Conservation (phyloP, 768 basidiomycete genomes). For the Mycena amicta region DNA sequence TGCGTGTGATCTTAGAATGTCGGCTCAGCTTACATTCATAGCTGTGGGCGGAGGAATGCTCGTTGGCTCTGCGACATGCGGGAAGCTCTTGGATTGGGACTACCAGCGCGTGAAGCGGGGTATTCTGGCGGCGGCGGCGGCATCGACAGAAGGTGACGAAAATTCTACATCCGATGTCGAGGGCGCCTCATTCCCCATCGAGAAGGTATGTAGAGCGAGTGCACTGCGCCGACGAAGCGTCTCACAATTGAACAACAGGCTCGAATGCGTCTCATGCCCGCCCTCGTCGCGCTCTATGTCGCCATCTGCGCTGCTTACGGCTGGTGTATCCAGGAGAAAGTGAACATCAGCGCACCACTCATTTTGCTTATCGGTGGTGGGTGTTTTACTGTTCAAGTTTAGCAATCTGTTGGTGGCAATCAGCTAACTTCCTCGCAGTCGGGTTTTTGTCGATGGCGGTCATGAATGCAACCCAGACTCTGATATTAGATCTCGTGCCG, state of each 20-base stretch:
- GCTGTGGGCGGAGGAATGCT: slow-evolving; percentile 74
- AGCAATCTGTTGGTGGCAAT: too few relatives aligned
- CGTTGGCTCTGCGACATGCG: slow-evolving; percentile 58
- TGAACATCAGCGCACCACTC: slow-evolving; percentile 55
- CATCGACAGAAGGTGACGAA: slow-evolving; percentile 24
- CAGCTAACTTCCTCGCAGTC: too few relatives aligned
- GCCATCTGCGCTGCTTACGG: slow-evolving; percentile 56
- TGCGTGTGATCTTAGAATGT: slow-evolving; percentile 15
- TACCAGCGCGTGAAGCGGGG: slow-evolving; percentile 47
- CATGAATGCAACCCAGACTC: slow-evolving; percentile 28
- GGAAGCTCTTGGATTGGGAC: slow-evolving; percentile 67
- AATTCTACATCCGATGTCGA: too few relatives aligned
- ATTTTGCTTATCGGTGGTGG: slow-evolving; percentile 40
- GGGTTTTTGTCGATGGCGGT: slow-evolving; percentile 23
- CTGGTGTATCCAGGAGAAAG: slow-evolving; percentile 55
- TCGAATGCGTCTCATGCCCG: slow-evolving; percentile 50
- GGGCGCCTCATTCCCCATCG: slow-evolving; percentile 54
- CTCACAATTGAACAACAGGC: slow-evolving; percentile 40
- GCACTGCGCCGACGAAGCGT: too few relatives aligned
- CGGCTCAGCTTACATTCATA: background rate
- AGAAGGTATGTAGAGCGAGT: slow-evolving; percentile 45
- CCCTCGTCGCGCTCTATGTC: slow-evolving; percentile 40
- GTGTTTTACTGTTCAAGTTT: background rate
- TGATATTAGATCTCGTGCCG: slow-evolving; percentile 26
- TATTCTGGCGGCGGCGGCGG: slow-evolving; percentile 32